Conservation (phyloP, 306 rosid species). For the Pachyrhizus erosus region DNA sequence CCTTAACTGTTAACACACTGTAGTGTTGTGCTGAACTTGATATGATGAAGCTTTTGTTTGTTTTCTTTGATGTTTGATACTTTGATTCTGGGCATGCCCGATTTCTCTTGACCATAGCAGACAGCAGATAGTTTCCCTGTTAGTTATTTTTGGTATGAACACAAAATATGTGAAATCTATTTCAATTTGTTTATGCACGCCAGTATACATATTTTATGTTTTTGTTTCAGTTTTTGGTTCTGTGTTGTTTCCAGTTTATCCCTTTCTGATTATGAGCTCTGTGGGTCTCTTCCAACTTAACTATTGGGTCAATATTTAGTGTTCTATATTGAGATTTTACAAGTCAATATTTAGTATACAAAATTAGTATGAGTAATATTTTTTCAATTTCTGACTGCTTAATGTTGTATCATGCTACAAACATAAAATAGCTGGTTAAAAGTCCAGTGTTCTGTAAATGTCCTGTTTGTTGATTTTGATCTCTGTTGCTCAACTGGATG, state of each 20-base stretch:
- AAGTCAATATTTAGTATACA: not conserved
- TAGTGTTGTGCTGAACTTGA: constrained; percentile 1
- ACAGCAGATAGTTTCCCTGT: not conserved
- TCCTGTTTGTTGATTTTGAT: constrained; percentile 2
- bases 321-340: not conserved
- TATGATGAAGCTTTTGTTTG: not conserved
- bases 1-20: not conserved
- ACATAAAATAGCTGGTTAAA: not conserved
- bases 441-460: not conserved
- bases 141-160: not conserved
- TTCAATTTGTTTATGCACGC: not conserved
- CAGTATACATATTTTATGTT: not conserved
- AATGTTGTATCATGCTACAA: not conserved
- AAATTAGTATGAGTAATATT: not conserved
- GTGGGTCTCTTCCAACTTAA: not conserved
- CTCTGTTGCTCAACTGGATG: not conserved
- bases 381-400: not conserved
- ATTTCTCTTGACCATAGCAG: not conserved
- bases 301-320: not conserved
- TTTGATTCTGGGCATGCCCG: not conserved
- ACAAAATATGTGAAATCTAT: not conserved
- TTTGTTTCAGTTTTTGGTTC: not conserved
- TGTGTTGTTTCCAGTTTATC: not conserved
- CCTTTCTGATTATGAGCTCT: not conserved
- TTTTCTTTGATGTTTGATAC: not conserved